Base-by-base conservation (phyloP, 495 filamentous ascomycete species). In the Parachaetomium inaequale region DNA sequence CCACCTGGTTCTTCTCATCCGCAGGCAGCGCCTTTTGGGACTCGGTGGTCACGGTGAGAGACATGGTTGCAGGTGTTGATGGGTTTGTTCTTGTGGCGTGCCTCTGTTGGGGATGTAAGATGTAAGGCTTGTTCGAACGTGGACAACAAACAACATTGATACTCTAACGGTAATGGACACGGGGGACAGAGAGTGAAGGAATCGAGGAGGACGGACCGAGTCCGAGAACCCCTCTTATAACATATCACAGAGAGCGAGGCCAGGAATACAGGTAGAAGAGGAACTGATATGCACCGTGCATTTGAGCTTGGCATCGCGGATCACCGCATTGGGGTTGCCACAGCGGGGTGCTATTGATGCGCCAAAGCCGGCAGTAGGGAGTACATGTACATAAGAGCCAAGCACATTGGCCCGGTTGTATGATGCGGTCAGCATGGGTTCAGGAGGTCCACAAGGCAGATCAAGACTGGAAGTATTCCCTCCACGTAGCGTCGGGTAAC, bases 21-120 rank as follows among this genome's bases (percentile, higher is more conserved):
- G 42, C 4, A 14, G 53, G 15, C 19, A 59, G 53, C 38, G 55
- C 14, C 55, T 70, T 64, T 26, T 49, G 64, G 25, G 69, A 49
- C 28, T 66, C 59, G 52, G 66, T 68, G 52, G 66, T 65, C 25
- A 72, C 49, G 14, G 67, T 68, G 49, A 73, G 67, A 56, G 71
- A 65, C 67, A 74, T 72, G 28, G 38, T 63, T 50, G 55, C 15
- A 3, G 23, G 29, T 23, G n/a, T 15, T 43, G 45, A 31, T n/a
- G 1, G 7, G 28, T 7, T 17, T 52, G 49, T 0, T 32, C 26
- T 3, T 32, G 10, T 21, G 49, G 17, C n/a, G 49, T 29, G 26
- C 17, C 3, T 29, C 15, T 19, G 26, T 29, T 46, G 40, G n/a
- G 10, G 28, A 52, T 28, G 29, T 2, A 17, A 17, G 8, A 28